Evolutionary conservation across 805 yeast species (phyloP).

Genomic region (Ogataea paraovalis): DNA sequence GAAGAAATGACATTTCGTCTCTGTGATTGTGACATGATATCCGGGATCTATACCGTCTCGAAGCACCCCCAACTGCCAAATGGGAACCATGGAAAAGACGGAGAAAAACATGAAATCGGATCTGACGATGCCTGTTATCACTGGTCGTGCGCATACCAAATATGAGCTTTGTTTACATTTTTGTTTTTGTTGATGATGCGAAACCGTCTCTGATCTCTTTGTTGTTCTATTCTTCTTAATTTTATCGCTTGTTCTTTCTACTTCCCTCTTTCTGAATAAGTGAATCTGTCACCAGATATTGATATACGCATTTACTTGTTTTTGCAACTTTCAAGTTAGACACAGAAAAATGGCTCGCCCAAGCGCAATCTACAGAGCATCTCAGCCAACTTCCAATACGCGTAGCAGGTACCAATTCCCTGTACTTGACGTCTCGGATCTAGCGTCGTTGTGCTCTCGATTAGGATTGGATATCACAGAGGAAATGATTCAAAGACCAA

Average conservation of each 20-base stretch:
- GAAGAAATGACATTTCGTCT: background rate
- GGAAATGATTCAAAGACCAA: constrained; percentile 28
- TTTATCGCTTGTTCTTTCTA: background rate
- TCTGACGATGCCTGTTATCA: too few relatives aligned
- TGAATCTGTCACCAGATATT: too few relatives aligned
- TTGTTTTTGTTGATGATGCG: background rate
- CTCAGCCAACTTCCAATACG: constrained; percentile 23
- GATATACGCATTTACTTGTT: too few relatives aligned
- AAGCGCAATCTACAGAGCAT: constrained; percentile 31
- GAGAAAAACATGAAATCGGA: background rate
- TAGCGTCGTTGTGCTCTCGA: constrained; percentile 23
- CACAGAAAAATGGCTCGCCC: constrained; percentile 30
- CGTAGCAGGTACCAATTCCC: constrained; percentile 32
- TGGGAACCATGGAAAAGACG: background rate
- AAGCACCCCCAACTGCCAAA: too few relatives aligned
- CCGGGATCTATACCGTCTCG: too few relatives aligned
- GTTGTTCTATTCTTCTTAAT: background rate
- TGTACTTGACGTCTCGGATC: constrained; percentile 26
- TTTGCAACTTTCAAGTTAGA: background rate
- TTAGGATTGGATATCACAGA: constrained; percentile 29
- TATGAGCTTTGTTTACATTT: constrained; percentile 2
- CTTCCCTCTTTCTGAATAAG: too few relatives aligned
- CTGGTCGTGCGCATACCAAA: background rate
- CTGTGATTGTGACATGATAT: background rate
- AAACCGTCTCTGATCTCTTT: background rate